A percentile compares a stretch with the other conserved stretches of the same genome.
phyloP scores from a whole-genome alignment of 805 yeast species.

The Candida tibetensis region DNA sequence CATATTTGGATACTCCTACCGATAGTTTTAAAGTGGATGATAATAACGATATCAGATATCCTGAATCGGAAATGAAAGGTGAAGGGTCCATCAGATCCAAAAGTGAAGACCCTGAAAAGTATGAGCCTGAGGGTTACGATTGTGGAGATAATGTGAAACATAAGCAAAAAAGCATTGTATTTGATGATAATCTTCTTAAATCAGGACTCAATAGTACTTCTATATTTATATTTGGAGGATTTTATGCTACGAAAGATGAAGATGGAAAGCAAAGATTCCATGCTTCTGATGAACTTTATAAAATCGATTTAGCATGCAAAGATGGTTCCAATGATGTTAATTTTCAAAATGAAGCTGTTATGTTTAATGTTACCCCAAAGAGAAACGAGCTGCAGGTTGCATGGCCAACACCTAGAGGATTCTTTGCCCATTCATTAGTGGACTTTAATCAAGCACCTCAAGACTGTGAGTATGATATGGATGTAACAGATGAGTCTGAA shows the following conservation, averaged over 20 bases:
- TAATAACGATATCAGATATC: no score
- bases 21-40: no score
- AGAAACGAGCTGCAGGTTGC: conserved; percentile 4
- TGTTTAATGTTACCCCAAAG: conserved; percentile 10
- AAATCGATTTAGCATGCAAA: conserved; percentile 30
- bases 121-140: no score
- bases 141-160: background rate
- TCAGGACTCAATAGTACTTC: conserved; percentile 16
- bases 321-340: conserved; percentile 13
- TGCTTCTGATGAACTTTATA: conserved; percentile 34
- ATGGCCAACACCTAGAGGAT: conserved; percentile 41
- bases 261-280: conserved; percentile 20
- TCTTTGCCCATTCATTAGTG: conserved; percentile 33
- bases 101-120: background rate
- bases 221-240: conserved; percentile 42
- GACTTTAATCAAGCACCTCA: conserved; percentile 18
- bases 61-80: no score
- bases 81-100: no score
- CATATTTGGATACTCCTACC: no score
- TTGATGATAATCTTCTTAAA: conserved; percentile 9
- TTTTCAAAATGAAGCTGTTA: conserved; percentile 22
- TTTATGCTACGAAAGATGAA: conserved; percentile 13
- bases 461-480: conserved; percentile 17
- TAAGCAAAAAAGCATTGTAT: conserved; percentile 2
- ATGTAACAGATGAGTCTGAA: conserved; percentile 9